Evolutionary conservation across 208 protist species (phyloP).

Genomic region (Spongospora subterranea): DNA sequence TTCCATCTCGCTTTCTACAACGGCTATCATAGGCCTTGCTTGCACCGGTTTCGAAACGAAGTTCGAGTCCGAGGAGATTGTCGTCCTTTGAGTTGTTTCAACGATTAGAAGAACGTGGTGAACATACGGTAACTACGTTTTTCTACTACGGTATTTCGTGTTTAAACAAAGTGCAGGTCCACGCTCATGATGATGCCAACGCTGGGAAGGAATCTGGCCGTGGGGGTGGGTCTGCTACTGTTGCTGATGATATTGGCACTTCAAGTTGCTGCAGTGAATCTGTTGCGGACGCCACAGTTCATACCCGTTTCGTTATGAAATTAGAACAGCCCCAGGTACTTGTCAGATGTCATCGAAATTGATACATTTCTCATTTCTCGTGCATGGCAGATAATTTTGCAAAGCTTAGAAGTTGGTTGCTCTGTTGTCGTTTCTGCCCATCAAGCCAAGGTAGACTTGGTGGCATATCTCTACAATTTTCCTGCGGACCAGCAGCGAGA

Average conservation of each 20-base stretch:
- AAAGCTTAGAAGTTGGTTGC: conserved; percentile 48
- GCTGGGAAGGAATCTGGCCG: not conserved
- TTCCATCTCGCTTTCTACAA: too few relatives aligned
- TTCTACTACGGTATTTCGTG: too few relatives aligned
- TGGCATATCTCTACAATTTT: conserved; percentile 9
- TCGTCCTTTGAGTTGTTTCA: conserved; percentile 38
- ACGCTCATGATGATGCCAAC: not conserved
- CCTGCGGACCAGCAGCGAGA: not conserved
- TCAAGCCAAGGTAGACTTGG: conserved; percentile 28
- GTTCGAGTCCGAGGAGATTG: not conserved
- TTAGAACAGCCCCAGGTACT: conserved; percentile 17
- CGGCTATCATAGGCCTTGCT: not conserved
- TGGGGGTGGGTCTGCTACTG: not conserved
- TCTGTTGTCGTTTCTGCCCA: conserved; percentile 55
- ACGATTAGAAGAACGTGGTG: not conserved
- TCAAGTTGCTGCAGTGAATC: not conserved
- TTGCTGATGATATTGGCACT: not conserved
- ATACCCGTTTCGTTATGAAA: conserved; percentile 10
- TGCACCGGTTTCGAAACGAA: not conserved
- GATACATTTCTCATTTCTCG: not conserved
- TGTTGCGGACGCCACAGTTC: not conserved
- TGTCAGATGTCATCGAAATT: not conserved
- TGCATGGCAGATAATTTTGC: not conserved
- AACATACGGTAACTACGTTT: not conserved
- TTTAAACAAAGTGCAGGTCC: too few relatives aligned